Percentiles rank a stretch among this genome's conserved stretches.
Evolutionary conservation across 345 rosid genomes (phyloP).

Genomic region (Sisymbrium irio): DNA sequence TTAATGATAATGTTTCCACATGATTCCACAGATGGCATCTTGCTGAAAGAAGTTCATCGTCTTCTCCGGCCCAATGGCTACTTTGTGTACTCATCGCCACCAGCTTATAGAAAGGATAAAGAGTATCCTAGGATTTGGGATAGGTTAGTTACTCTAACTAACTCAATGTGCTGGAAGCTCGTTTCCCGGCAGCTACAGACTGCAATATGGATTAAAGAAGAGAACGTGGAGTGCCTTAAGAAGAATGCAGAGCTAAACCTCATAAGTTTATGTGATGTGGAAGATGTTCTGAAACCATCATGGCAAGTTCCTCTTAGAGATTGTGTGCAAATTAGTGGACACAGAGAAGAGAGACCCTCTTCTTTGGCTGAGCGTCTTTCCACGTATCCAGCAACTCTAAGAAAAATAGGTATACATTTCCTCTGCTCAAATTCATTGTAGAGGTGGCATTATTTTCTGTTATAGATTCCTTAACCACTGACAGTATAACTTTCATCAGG

Average conservation of each 20-base stretch:
- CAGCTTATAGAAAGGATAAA: constrained; percentile 81
- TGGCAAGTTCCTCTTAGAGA: constrained; percentile 73
- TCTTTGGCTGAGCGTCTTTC: constrained; percentile 67
- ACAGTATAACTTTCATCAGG: constrained; percentile 40
- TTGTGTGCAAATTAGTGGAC: constrained; percentile 47
- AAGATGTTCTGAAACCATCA: constrained; percentile 55
- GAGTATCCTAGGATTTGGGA: constrained; percentile 84
- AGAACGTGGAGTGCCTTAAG: constrained; percentile 55
- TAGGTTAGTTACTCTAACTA: constrained; percentile 63
- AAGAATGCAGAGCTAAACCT: constrained; percentile 58
- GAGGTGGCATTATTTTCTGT: not conserved
- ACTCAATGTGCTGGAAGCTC: constrained; percentile 97
- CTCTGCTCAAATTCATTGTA: not conserved
- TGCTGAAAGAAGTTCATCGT: constrained; percentile 87
- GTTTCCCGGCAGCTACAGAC: constrained; percentile 78
- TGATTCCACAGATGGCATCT: constrained; percentile 67
- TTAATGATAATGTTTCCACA: not conserved
- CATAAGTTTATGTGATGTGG: constrained; percentile 55
- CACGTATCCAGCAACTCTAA: constrained; percentile 56
- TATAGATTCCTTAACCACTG: constrained; percentile 7
- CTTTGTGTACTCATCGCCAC: constrained; percentile 93
- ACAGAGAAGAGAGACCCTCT: constrained; percentile 47
- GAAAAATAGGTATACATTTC: constrained; percentile 47
- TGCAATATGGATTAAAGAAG: constrained; percentile 88
- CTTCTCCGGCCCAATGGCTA: constrained; percentile 76